Conservation (phyloP, 2,329 filamentous ascomycete species). For the Hymenoscyphus linearis region DNA sequence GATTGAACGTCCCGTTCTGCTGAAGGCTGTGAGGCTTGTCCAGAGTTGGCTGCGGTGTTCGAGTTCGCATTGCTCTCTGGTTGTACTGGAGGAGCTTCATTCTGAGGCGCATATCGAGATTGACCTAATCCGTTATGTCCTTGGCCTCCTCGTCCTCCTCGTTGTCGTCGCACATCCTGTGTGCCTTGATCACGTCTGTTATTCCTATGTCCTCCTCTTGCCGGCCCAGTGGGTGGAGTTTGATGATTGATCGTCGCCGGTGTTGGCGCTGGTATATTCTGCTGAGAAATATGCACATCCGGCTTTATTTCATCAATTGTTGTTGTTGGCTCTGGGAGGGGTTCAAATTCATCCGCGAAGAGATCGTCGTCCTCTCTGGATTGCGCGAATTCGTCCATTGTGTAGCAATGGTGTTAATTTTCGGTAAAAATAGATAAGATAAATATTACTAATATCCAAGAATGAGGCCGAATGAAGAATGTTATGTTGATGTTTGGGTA, state of each 20-base stretch:
- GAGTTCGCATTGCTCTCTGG: background rate
- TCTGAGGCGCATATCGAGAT: constrained; percentile 22
- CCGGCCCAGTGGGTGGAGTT: constrained; percentile 3
- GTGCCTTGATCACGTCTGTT: constrained; percentile 8
- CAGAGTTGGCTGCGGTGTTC: background rate
- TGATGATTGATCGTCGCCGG: constrained; percentile 2
- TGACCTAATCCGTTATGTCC: constrained; percentile 16
- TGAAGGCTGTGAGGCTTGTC: background rate
- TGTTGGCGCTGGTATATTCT: background rate
- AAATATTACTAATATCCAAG: background rate
- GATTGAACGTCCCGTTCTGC: background rate
- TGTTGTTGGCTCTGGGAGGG: constrained; percentile 18
- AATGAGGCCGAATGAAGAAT: background rate
- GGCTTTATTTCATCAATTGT: constrained; percentile 16
- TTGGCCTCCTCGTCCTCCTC: constrained; percentile 14
- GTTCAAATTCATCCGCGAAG: constrained; percentile 33
- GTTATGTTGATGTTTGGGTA: background rate
- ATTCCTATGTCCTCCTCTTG: constrained; percentile 5
- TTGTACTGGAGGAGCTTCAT: constrained; percentile 4
- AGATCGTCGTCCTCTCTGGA: constrained; percentile 32
- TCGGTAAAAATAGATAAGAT: background rate
- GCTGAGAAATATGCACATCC: background rate
- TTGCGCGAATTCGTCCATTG: constrained; percentile 33
- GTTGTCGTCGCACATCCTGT: constrained; percentile 9
- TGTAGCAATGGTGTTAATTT: background rate